Conservation (phyloP, 2,329 filamentous ascomycete species). For the Trichoderma brevicompactum region DNA sequence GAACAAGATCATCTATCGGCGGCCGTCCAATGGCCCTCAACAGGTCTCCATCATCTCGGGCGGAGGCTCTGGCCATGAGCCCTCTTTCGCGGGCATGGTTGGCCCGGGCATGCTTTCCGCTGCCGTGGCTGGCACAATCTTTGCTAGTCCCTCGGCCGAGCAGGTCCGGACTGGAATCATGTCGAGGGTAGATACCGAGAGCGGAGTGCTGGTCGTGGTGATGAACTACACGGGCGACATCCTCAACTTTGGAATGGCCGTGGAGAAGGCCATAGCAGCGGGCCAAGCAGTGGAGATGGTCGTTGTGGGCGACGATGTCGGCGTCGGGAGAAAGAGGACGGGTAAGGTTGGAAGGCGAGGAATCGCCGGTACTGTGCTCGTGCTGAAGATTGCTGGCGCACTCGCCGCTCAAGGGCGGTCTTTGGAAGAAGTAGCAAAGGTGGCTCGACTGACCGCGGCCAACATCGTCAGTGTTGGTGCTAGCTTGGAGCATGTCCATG, state of each 20-base stretch:
- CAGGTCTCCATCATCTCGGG: slow-evolving; percentile 85
- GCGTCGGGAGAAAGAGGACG: slow-evolving; percentile 77
- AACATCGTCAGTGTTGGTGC: slow-evolving; percentile 87
- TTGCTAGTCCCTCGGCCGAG: slow-evolving; percentile 79
- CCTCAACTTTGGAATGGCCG: slow-evolving; percentile 90
- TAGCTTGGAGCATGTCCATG: slow-evolving; percentile 88
- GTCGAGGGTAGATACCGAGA: slow-evolving; percentile 69
- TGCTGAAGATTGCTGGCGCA: slow-evolving; percentile 89
- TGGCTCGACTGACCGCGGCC: slow-evolving; percentile 71
- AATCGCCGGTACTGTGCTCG: slow-evolving; percentile 87
- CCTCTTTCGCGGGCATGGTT: slow-evolving; percentile 84
- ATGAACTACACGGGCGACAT: slow-evolving; percentile 96
- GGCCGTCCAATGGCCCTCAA: slow-evolving; percentile 55
- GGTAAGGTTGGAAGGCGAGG: slow-evolving; percentile 93
- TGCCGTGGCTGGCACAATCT: slow-evolving; percentile 85
- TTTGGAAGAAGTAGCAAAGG: slow-evolving; percentile 71
- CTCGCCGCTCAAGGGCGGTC: slow-evolving; percentile 71
- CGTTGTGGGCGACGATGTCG: slow-evolving; percentile 89
- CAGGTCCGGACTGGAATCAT: slow-evolving; percentile 80
- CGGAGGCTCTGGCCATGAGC: slow-evolving; percentile 89
- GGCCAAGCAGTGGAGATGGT: slow-evolving; percentile 84
- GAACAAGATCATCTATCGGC: slow-evolving; percentile 84
- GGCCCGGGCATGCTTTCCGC: slow-evolving; percentile 79
- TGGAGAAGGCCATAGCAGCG: slow-evolving; percentile 85
- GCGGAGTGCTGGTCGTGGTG: slow-evolving; percentile 84